Conservation (phyloP, 148 eudicot species). For the Simmondsia chinensis region DNA sequence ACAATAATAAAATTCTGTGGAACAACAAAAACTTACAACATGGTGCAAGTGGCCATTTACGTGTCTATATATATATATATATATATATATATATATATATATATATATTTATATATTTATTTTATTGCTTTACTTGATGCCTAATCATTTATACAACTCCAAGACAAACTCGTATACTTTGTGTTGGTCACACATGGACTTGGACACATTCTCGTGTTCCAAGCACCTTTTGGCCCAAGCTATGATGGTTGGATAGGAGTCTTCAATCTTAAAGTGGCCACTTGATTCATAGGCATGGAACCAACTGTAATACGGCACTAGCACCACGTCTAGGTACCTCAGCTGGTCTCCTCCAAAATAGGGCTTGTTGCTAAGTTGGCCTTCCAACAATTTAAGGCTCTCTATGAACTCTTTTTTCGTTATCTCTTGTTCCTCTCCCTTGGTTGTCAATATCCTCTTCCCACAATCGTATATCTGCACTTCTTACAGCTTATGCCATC, state of each 20-base stretch:
- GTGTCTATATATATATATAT: too few species aligned
- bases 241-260: slow-evolving; percentile 10
- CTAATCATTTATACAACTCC: not conserved
- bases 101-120: too few species aligned
- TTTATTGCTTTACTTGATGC: not conserved
- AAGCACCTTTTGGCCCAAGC: slow-evolving; percentile 20
- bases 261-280: slow-evolving; percentile 8
- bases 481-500: too few species aligned
- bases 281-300: slow-evolving; percentile 17
- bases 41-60: too few species aligned
- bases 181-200: not conserved
- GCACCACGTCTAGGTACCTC: slow-evolving; percentile 16
- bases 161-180: not conserved
- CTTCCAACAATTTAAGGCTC: slow-evolving; percentile 13
- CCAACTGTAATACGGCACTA: slow-evolving; percentile 16
- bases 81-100: too few species aligned
- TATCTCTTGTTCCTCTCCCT: slow-evolving; percentile 17
- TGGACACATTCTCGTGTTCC: slow-evolving; percentile 18
- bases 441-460: slow-evolving; percentile 6
- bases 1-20: too few species aligned
- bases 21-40: too few species aligned
- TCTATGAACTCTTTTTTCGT: slow-evolving; percentile 14
- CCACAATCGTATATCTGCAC: slow-evolving; percentile 19
- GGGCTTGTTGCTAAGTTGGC: slow-evolving; percentile 14
- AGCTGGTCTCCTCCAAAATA: slow-evolving; percentile 25